Conservation (phyloP, 208 protist genomes). For the Crithidia acanthocephali region DNA sequence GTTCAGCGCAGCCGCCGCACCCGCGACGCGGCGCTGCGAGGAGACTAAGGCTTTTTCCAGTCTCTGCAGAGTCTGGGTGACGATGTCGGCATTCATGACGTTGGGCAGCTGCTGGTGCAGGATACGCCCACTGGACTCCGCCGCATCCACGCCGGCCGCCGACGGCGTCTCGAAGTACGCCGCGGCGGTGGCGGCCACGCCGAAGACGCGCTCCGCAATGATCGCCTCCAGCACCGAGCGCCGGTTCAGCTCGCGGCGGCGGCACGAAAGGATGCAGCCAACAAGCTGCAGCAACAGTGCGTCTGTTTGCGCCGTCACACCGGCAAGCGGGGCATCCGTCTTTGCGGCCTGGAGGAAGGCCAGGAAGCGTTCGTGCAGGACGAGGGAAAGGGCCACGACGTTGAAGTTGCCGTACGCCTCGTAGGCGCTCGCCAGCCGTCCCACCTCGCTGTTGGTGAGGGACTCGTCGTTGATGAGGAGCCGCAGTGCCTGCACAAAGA, state of each 20-base stretch:
- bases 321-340: not conserved
- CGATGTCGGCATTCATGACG: constrained; percentile 19
- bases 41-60: constrained; percentile 26
- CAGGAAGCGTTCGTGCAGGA: constrained; percentile 36
- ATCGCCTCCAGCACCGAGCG: constrained; percentile 36
- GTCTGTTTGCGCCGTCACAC: constrained; percentile 19
- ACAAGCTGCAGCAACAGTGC: constrained; percentile 24
- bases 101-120: constrained; percentile 36
- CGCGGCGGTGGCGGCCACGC: constrained; percentile 26
- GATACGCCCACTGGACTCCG: constrained; percentile 25
- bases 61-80: constrained; percentile 16
- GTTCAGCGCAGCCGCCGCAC: constrained; percentile 10
- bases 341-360: not conserved
- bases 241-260: constrained; percentile 33
- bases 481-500: constrained; percentile 26
- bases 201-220: constrained; percentile 20
- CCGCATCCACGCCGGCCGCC: constrained; percentile 25
- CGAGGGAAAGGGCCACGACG: constrained; percentile 30
- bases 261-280: constrained; percentile 32
- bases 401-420: constrained; percentile 36
- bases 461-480: constrained; percentile 23
- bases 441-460: constrained; percentile 22
- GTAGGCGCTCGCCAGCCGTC: constrained; percentile 30
- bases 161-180: constrained; percentile 26
- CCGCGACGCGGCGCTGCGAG: constrained; percentile 20